Evolutionary conservation across 257 asterid species (phyloP), one percentile per base, ranked within the genome.

Genomic region (Coffea canephora): DNA sequence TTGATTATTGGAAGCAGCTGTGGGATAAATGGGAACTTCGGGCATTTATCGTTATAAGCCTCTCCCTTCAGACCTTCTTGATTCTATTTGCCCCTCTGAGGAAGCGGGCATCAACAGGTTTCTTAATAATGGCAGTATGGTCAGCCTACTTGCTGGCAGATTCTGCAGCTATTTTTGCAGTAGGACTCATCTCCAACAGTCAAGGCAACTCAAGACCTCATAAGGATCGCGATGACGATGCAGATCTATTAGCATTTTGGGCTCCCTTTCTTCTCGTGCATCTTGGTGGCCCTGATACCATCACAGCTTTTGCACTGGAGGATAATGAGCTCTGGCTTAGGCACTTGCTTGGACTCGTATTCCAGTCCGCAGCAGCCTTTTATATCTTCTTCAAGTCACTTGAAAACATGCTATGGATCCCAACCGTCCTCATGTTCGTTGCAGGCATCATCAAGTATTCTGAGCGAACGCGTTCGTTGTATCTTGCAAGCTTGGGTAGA

Each of bases 261-360:
- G 70, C 76, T 19, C 69, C 52, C 2, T 79, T 79, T 79, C 78
- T 73, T 73, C 61, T 79, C 3, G 68, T 79, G 5, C 78, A 73
- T 43, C 36, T 79, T 10, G 88, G 92, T 0, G 91, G 92, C 21
- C 91, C 88, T 1, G 89, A 89, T 77, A 80, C 86, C 10, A 89
- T 89, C 3, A 84, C 88, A 16, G 92, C 92, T 25, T 89, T 83
- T 31, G 39, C 89, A 52, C 75, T 87, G 0, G 92, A 89, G 73
- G 90, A 89, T 50, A 89, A 85, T 73, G 85, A 81, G 31, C 82
- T 87, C 1, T 89, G 91, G 92, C 31, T 55, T 15, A 66, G 89
- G 54, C 84, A 87, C 71, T 8, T 87, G 25, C 83, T 87, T 10
- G 13, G 81, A 4, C 87, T 88, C 71, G 2, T 85, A 0, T 68